These are phyloP conservation scores for Phaeosphaeria sp. DNA, from an alignment of 2,329 filamentous ascomycete species.

Conservation along the genomic window DNA sequence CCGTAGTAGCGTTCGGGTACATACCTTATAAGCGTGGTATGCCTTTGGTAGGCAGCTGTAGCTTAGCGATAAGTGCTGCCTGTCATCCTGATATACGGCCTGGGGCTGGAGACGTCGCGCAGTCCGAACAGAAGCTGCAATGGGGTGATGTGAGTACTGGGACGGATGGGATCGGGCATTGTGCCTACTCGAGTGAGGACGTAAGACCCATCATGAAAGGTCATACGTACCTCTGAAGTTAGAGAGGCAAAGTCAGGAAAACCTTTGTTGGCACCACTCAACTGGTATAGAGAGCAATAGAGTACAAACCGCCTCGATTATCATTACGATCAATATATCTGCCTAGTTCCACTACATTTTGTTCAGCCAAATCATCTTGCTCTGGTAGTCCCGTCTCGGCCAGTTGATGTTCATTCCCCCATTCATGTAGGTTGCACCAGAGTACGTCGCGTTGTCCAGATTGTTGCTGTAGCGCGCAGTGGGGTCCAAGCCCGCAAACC, in stretches of 20 bases:
- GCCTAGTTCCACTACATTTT: slow-evolving; percentile 30
- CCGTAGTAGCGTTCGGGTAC: slow-evolving; percentile 64
- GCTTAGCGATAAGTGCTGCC: slow-evolving; percentile 34
- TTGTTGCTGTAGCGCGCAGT: slow-evolving; percentile 60
- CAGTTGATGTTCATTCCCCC: slow-evolving; percentile 64
- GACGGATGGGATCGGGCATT: slow-evolving; percentile 22
- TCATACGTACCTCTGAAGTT: slow-evolving; percentile 3
- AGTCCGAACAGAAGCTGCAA: slow-evolving; percentile 13
- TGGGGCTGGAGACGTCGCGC: neutral
- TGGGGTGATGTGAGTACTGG: slow-evolving; percentile 21
- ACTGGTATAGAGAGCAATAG: neutral
- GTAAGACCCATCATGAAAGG: slow-evolving; percentile 9
- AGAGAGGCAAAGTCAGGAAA: too few species aligned
- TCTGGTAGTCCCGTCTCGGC: slow-evolving; percentile 61
- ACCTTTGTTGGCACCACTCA: too few species aligned
- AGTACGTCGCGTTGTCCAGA: slow-evolving; percentile 60
- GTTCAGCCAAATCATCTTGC: slow-evolving; percentile 63
- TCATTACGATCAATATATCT: neutral
- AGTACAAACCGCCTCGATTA: too few species aligned
- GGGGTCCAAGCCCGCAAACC: slow-evolving; percentile 64
- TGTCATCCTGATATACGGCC: slow-evolving; percentile 22
- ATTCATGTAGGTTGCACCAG: slow-evolving; percentile 69
- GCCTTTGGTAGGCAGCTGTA: slow-evolving; percentile 81
- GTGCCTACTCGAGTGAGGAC: slow-evolving; percentile 18
- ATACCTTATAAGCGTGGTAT: slow-evolving; percentile 79